Conservation (phyloP, 169 alveolate genomes). For the Eimeria sp. region DNA sequence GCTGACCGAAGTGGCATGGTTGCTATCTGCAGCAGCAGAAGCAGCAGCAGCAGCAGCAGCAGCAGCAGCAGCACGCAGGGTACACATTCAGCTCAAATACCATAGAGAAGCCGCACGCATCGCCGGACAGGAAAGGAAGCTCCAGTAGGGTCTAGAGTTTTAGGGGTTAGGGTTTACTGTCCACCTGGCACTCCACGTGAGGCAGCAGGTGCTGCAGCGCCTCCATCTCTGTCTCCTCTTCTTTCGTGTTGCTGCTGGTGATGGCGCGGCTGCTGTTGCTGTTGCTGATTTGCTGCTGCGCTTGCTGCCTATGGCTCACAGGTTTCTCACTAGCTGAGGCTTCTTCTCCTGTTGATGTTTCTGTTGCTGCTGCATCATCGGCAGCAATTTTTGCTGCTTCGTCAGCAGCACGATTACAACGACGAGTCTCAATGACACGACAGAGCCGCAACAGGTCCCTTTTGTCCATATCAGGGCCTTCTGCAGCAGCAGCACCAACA, state of each 20-base stretch:
- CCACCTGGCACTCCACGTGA: slow-evolving; percentile 39
- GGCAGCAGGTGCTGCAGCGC: slow-evolving; percentile 33
- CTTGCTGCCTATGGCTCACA: neutral
- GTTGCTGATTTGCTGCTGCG: neutral
- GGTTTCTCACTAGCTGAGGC: neutral
- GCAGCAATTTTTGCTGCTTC: slow-evolving; percentile 32
- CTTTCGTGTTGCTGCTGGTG: neutral
- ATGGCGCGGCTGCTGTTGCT: slow-evolving; percentile 63
- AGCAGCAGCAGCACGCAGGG: slow-evolving; percentile 48
- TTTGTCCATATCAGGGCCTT: slow-evolving; percentile 8
- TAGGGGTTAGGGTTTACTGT: slow-evolving; percentile 5
- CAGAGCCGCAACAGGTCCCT: slow-evolving; percentile 36
- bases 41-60: slow-evolving; percentile 62
- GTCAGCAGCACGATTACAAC: slow-evolving; percentile 13
- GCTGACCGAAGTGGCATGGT: neutral
- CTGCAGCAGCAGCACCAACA: slow-evolving; percentile 33
- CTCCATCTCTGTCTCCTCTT: neutral
- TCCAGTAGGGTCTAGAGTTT: neutral
- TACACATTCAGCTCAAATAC: too few relatives aligned
- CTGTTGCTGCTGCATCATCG: slow-evolving; percentile 37
- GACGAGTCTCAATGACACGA: slow-evolving; percentile 37
- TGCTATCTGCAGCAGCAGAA: slow-evolving; percentile 54
- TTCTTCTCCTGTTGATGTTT: slow-evolving; percentile 12
- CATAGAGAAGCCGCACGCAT: neutral
- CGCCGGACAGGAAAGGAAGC: neutral